Conservation (phyloP, 345 rosid species). For the Linum trigynum region DNA sequence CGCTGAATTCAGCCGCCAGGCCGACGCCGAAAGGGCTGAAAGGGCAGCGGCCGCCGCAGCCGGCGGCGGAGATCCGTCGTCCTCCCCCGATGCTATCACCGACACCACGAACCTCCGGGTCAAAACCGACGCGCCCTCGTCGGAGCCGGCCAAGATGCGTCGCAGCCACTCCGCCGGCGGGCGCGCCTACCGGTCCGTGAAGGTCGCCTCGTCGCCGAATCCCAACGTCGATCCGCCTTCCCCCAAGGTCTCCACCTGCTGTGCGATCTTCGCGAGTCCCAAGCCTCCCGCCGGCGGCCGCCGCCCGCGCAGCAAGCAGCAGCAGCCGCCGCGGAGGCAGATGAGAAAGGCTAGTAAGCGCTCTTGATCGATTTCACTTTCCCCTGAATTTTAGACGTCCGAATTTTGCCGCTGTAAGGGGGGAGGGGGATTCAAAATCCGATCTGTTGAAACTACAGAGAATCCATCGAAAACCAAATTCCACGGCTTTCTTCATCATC, state of each 20-base stretch:
- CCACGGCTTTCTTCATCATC: background rate
- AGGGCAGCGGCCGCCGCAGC: background rate
- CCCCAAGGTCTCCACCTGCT: conserved; percentile 55
- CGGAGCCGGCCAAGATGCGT: conserved; percentile 10
- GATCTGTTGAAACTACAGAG: background rate
- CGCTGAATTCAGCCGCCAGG: conserved; percentile 28
- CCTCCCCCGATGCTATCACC: background rate
- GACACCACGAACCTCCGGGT: conserved; percentile 15
- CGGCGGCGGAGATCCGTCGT: conserved; percentile 1
- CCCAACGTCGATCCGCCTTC: conserved; percentile 44
- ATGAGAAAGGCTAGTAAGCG: background rate
- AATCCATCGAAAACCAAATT: background rate
- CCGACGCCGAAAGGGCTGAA: background rate
- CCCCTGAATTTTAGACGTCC: background rate
- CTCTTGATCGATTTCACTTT: background rate
- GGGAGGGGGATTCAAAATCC: background rate
- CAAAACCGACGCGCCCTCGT: background rate
- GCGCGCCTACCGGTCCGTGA: conserved; percentile 13
- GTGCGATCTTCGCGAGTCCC: conserved; percentile 37
- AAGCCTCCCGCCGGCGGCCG: conserved; percentile 4
- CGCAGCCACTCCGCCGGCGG: conserved; percentile 32
- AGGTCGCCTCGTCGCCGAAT: conserved; percentile 21
- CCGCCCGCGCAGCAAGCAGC: background rate
- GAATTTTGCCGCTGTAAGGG: background rate
- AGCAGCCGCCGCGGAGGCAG: background rate